phyloP scores from a whole-genome alignment of 805 yeast species.

The Clavispora phyllophila region DNA sequence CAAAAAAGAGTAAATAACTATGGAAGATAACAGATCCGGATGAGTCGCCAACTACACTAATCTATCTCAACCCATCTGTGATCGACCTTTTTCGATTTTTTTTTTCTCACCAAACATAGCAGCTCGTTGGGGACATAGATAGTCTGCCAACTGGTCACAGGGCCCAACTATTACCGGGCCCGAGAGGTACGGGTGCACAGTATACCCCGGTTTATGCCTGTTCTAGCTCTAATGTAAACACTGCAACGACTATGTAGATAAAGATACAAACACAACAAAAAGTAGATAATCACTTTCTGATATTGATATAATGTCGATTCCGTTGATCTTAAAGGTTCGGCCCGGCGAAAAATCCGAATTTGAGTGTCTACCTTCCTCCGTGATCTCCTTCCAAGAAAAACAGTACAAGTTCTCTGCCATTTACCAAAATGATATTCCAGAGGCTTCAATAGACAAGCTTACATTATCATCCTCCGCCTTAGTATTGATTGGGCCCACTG shows the following conservation, averaged over 20 bases:
- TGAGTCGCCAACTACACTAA: too few species aligned
- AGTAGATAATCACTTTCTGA: neutral
- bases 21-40: too few species aligned
- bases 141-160: too few species aligned
- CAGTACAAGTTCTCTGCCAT: conserved; percentile 20
- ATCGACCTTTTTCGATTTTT: too few species aligned
- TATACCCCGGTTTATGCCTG: conserved; percentile 1
- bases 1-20: too few species aligned
- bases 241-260: neutral
- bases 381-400: conserved; percentile 17
- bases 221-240: neutral
- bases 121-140: too few species aligned
- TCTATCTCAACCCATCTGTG: too few species aligned
- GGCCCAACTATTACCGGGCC: too few species aligned
- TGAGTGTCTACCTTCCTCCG: conserved; percentile 4
- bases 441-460: conserved; percentile 2
- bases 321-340: conserved; percentile 25
- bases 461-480: conserved; percentile 6
- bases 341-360: conserved; percentile 4
- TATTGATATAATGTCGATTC: conserved; percentile 7
- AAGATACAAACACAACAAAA: neutral
- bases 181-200: neutral
- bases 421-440: conserved; percentile 4
- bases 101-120: too few species aligned
- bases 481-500: conserved; percentile 10